Evolutionary conservation across 192 early-diverging fungal genomes (phyloP).

Genomic region (Glomus cerebriforme): DNA sequence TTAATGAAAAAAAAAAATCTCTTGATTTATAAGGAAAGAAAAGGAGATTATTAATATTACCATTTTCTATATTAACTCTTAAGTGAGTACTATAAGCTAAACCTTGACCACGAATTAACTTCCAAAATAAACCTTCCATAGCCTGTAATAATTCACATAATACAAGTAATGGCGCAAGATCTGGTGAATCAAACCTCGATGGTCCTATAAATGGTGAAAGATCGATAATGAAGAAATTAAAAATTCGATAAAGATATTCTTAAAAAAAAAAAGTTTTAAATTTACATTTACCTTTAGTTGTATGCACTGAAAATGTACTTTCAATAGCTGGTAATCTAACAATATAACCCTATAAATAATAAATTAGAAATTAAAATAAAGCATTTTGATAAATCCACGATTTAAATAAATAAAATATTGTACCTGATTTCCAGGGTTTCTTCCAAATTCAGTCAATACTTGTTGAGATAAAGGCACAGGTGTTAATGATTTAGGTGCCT

Average conservation of each 20-base stretch:
- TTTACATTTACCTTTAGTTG: constrained; percentile 38
- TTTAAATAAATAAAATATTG: background rate
- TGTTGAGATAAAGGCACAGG: constrained; percentile 45
- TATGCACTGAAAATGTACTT: constrained; percentile 55
- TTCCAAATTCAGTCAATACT: constrained; percentile 45
- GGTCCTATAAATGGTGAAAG: constrained; percentile 38
- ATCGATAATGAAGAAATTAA: background rate
- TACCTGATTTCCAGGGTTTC: constrained; percentile 41
- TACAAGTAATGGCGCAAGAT: constrained; percentile 57
- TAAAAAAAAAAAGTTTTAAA: too few relatives aligned
- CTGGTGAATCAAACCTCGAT: constrained; percentile 47
- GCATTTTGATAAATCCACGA: background rate
- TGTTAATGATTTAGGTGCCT: constrained; percentile 18
- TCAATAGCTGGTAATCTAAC: constrained; percentile 60
- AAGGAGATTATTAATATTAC: constrained; percentile 20
- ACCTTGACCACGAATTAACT: constrained; percentile 61
- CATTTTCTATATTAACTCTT: constrained; percentile 48
- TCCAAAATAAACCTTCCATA: constrained; percentile 64
- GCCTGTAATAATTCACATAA: constrained; percentile 56
- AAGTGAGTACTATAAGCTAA: constrained; percentile 55
- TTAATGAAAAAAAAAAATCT: background rate
- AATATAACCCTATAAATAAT: constrained; percentile 41
- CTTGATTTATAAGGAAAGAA: background rate
- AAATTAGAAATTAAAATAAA: background rate
- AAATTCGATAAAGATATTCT: background rate